Base-by-base conservation (phyloP, 306 rosid genomes). In the Prunus campanulata region DNA sequence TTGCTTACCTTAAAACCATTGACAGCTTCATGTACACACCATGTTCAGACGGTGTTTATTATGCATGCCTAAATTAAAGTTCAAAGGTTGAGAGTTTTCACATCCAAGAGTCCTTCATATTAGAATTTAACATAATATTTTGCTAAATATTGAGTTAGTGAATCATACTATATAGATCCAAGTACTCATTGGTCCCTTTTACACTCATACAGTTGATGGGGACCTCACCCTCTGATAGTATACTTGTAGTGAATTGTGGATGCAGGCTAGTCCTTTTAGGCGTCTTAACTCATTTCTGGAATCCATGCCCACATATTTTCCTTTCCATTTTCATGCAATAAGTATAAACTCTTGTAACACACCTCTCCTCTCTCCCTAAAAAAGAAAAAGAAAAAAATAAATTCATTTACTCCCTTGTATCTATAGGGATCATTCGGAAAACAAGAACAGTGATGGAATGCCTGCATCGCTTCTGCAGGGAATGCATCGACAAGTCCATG, bases 401-500 rank as follows among this genome's bases (percentile, higher is more conserved):
- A 48, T 15, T 77, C 27, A 66, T 60, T 74, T 39, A 44, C 64
- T 60, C 54, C 30, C 76, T 81, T 63, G 13, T 60, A 73, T 80
- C 66, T 82, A 77, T 57, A 93, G 98, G 98, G 70, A 90, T 93
- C 78, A 91, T 93, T 71, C 83, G 91, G 64, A 93, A 91, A 77
- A 91, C 97, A 77, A 85, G 91, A 83, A 88, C 92, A 5, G 93
- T 93, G 68, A 93, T 87, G 97, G 96, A 91, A 76, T 91, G 97
- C 87, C 78, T 93, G 80, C 98, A 91, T 79, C 96, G 97, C 76
- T 93, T 93, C 79, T 93, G 97, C 77, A 88, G 89, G 82, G 91
- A 90, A 77, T 93, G 98, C 88, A 93, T 93, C 57, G 97, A 93
- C 85, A 93, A 91, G 89, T 87, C 97, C 4, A 91, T 93, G 91